phyloP scores from a whole-genome alignment of 2,329 filamentous ascomycete genomes.

The Colletotrichum costaricense region DNA sequence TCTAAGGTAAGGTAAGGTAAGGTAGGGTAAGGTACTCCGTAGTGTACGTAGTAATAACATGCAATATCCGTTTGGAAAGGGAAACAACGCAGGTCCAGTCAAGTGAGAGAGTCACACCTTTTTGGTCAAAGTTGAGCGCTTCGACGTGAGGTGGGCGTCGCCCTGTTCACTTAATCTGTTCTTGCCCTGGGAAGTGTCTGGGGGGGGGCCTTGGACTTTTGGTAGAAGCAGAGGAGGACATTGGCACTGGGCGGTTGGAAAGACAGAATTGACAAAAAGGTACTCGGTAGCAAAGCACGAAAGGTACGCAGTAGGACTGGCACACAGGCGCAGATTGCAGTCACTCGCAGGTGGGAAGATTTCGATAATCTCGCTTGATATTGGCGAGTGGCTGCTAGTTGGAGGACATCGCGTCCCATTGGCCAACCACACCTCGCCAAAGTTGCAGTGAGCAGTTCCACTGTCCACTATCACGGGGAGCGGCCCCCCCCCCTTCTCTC shows the following conservation, averaged over 20 bases:
- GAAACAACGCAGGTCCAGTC: conserved; percentile 9
- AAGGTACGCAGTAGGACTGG: not conserved
- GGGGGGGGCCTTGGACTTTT: not conserved
- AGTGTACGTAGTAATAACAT: not conserved
- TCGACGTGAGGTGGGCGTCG: not conserved
- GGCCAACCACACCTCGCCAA: conserved; percentile 20
- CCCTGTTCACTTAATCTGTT: not conserved
- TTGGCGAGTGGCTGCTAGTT: conserved; percentile 35
- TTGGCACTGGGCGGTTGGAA: no score
- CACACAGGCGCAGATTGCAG: not conserved
- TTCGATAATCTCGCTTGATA: conserved; percentile 41
- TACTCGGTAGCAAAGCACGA: no score
- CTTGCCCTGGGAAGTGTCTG: not conserved
- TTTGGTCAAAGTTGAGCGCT: conserved; percentile 5
- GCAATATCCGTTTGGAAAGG: not conserved
- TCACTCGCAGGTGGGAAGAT: conserved; percentile 34
- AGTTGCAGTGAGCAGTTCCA: conserved; percentile 28
- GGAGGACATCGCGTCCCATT: conserved; percentile 16
- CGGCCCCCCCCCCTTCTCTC: not conserved
- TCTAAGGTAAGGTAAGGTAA: no score
- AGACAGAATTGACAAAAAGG: no score
- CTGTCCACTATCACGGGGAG: conserved; percentile 32
- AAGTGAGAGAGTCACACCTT: not conserved
- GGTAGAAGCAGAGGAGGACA: no score
- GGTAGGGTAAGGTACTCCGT: no score